Evolutionary conservation across 148 eudicot species (phyloP).

Genomic region (Mesembryanthemum crystallinum): DNA sequence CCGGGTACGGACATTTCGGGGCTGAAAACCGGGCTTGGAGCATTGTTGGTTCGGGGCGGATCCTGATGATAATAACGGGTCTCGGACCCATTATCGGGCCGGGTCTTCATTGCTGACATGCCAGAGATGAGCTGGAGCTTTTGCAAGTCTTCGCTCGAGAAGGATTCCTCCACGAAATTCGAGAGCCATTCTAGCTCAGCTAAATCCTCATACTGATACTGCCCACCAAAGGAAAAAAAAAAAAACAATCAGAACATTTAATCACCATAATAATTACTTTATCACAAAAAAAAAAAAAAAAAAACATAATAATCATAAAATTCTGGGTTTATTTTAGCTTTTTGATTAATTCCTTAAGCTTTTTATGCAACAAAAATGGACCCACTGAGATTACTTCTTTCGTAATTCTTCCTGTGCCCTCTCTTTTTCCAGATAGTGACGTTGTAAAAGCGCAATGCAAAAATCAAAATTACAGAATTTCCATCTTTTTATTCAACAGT

Average conservation of each 20-base stretch:
- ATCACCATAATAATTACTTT: not conserved
- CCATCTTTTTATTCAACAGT: not conserved
- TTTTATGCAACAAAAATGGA: not conserved
- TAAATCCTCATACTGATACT: slow-evolving; percentile 85
- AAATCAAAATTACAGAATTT: not conserved
- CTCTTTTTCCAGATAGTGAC: slow-evolving; percentile 10
- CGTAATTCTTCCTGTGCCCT: slow-evolving; percentile 2
- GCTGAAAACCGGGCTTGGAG: slow-evolving; percentile 33
- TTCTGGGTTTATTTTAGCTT: not conserved
- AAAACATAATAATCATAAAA: not conserved
- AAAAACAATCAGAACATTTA: not conserved
- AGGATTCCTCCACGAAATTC: slow-evolving; percentile 87
- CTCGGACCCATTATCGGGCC: slow-evolving; percentile 26
- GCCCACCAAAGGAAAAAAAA: slow-evolving; percentile 5
- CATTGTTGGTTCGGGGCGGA: slow-evolving; percentile 4
- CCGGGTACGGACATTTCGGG: slow-evolving; percentile 68
- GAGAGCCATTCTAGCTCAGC: slow-evolving; percentile 97
- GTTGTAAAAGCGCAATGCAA: not conserved
- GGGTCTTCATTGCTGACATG: slow-evolving; percentile 42
- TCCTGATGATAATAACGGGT: slow-evolving; percentile 29
- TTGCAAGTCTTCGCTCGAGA: slow-evolving; percentile 73
- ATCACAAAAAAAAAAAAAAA: not conserved
- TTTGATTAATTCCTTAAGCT: not conserved
- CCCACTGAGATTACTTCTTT: slow-evolving; percentile 26
- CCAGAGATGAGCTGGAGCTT: slow-evolving; percentile 64